A percentile compares a stretch with the other conserved stretches of the same genome.
Conservation (phyloP, 208 protist genomes). For the Leishmania turanica region DNA sequence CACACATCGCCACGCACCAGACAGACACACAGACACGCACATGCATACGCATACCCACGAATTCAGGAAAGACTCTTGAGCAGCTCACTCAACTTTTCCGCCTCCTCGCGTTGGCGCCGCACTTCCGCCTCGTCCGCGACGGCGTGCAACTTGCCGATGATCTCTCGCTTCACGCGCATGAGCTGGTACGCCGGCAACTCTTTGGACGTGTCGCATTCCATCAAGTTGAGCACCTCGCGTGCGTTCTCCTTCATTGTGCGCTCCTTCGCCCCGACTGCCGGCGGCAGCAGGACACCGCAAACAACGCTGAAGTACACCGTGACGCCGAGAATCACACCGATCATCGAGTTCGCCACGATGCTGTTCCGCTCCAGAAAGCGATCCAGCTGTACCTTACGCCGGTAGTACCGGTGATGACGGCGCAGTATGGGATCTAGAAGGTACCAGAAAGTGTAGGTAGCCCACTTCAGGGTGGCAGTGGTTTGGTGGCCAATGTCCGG, state of each 20-base stretch:
- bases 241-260: slow-evolving; percentile 70
- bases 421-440: slow-evolving; percentile 73
- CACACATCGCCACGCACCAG: no score
- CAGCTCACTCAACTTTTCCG: slow-evolving; percentile 42
- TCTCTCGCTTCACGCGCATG: slow-evolving; percentile 72
- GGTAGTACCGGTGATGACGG: slow-evolving; percentile 73
- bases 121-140: slow-evolving; percentile 72
- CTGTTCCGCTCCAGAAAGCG: slow-evolving; percentile 72
- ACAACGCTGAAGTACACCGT: slow-evolving; percentile 66
- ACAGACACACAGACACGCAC: background rate
- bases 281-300: slow-evolving; percentile 36
- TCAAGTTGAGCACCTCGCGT: slow-evolving; percentile 52
- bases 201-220: slow-evolving; percentile 67
- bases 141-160: slow-evolving; percentile 70
- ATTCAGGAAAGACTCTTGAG: slow-evolving; percentile 24
- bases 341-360: slow-evolving; percentile 52
- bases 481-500: slow-evolving; percentile 50
- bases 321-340: slow-evolving; percentile 65
- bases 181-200: slow-evolving; percentile 77
- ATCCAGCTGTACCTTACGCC: slow-evolving; percentile 68
- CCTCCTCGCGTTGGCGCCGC: slow-evolving; percentile 62
- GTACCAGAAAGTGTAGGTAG: slow-evolving; percentile 82
- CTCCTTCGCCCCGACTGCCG: slow-evolving; percentile 35
- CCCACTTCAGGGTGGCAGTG: slow-evolving; percentile 67
- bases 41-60: background rate